Evolutionary conservation across 768 basidiomycete species (phyloP).

Genomic region (Brasilioporus rufonigricans): DNA sequence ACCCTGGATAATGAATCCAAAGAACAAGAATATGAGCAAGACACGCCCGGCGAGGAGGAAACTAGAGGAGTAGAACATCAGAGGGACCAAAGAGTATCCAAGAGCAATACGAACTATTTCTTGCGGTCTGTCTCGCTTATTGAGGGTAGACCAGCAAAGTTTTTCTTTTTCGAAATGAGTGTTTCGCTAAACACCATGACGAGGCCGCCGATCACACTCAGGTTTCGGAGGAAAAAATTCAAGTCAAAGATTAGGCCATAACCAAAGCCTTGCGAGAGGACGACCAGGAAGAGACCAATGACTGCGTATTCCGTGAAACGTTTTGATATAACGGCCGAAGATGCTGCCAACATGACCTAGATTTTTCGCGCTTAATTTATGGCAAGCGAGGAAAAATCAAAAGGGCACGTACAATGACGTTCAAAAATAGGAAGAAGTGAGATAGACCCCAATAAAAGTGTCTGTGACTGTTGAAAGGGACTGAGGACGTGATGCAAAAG

Average conservation of each 20-base stretch:
- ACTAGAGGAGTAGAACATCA: conserved; percentile 40
- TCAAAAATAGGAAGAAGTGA: conserved; percentile 87
- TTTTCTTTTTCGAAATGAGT: conserved; percentile 80
- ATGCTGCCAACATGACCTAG: conserved; percentile 87
- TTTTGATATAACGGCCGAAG: conserved; percentile 83
- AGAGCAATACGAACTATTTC: conserved; percentile 77
- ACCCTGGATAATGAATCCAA: conserved; percentile 95
- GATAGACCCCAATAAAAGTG: conserved; percentile 95
- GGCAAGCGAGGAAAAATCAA: neutral
- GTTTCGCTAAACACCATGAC: conserved; percentile 99
- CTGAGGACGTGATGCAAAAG: conserved; percentile 6
- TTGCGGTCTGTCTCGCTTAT: conserved; percentile 94
- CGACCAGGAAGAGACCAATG: conserved; percentile 85
- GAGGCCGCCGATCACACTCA: conserved; percentile 95
- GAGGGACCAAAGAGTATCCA: neutral
- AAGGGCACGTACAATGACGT: conserved; percentile 73
- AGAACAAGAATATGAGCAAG: conserved; percentile 97
- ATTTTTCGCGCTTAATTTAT: neutral
- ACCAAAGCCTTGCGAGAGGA: conserved; percentile 94
- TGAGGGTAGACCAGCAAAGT: conserved; percentile 87
- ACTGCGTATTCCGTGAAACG: conserved; percentile 87
- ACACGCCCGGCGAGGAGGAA: conserved; percentile 97
- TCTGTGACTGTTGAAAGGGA: conserved; percentile 64
- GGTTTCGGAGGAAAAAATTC: conserved; percentile 99
- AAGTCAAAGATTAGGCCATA: conserved; percentile 99